Evolutionary conservation across 2,329 filamentous ascomycete species (phyloP).

Genomic region (Botrytis galanthina): DNA sequence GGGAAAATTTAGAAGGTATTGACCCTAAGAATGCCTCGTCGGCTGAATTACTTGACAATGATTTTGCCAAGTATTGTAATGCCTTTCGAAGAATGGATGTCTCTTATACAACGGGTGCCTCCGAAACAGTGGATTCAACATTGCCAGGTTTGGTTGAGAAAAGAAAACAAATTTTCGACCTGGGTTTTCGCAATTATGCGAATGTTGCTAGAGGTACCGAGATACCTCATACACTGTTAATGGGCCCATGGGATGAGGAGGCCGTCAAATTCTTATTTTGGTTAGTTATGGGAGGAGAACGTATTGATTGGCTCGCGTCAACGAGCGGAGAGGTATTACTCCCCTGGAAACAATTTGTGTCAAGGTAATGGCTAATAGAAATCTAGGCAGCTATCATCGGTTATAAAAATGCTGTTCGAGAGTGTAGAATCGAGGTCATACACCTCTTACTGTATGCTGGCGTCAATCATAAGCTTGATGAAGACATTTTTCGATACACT

Average conservation of each 20-base stretch:
- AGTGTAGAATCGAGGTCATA: slow-evolving; percentile 28
- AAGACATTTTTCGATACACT: slow-evolving; percentile 17
- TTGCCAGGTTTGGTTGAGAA: background rate
- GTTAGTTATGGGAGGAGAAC: slow-evolving; percentile 33
- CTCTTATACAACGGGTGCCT: background rate
- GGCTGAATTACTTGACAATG: background rate
- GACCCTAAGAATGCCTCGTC: background rate
- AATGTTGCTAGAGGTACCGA: slow-evolving; percentile 27
- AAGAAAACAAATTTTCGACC: slow-evolving; percentile 5
- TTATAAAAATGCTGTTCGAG: slow-evolving; percentile 29
- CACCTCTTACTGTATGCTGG: slow-evolving; percentile 29
- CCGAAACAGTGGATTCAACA: background rate
- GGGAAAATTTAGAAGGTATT: background rate
- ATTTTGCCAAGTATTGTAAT: slow-evolving; percentile 17
- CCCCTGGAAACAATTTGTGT: background rate
- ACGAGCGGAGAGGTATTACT: slow-evolving; percentile 35
- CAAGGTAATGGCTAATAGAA: slow-evolving; percentile 4
- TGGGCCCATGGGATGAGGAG: slow-evolving; percentile 36
- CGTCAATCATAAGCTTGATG: slow-evolving; percentile 23
- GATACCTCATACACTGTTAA: slow-evolving; percentile 36
- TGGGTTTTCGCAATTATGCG: background rate
- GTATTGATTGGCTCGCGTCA: slow-evolving; percentile 32
- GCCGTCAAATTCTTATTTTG: slow-evolving; percentile 34
- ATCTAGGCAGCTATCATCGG: slow-evolving; percentile 31
- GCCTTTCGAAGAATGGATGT: background rate